Conservation (phyloP, 2,329 filamentous ascomycete genomes). For the Aureobasidium subglaciale region DNA sequence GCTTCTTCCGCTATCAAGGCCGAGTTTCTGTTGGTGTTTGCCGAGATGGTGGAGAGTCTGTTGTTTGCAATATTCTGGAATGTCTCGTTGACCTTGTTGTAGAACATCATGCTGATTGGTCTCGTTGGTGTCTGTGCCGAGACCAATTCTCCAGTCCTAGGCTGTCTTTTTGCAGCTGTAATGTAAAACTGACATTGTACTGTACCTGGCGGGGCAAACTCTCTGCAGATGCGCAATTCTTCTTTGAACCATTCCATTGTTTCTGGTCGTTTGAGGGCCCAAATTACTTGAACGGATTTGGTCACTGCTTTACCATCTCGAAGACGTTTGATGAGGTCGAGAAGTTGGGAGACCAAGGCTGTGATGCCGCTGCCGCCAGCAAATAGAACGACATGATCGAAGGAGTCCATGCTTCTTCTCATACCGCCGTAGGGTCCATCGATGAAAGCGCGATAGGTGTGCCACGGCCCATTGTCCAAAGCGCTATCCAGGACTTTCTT, state of each 20-base stretch:
- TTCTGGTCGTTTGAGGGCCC: conserved; percentile 84
- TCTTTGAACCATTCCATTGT: conserved; percentile 98
- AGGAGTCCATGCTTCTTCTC: conserved; percentile 80
- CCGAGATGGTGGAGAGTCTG: conserved; percentile 36
- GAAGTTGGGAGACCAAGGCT: conserved; percentile 80
- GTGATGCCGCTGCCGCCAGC: conserved; percentile 94
- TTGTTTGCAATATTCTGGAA: conserved; percentile 83
- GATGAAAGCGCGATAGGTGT: conserved; percentile 85
- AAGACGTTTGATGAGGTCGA: conserved; percentile 95
- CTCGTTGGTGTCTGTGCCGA: conserved; percentile 45
- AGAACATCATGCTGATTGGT: conserved; percentile 67
- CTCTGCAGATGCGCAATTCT: conserved; percentile 83
- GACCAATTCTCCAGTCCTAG: conserved; percentile 42
- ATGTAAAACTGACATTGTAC: conserved; percentile 94
- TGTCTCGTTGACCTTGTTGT: conserved; percentile 81
- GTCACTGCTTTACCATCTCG: conserved; percentile 90
- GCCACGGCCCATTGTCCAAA: conserved; percentile 77
- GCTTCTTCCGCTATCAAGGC: conserved; percentile 76
- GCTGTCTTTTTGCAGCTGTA: conserved; percentile 61
- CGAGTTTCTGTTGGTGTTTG: conserved; percentile 57
- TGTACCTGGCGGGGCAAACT: conserved; percentile 78
- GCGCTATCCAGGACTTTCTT: conserved; percentile 75
- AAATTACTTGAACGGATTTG: conserved; percentile 84
- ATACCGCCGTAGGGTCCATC: conserved; percentile 95
- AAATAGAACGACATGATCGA: conserved; percentile 88